Base-by-base conservation (phyloP, 257 asterid species). In the Capsicum chinense region DNA sequence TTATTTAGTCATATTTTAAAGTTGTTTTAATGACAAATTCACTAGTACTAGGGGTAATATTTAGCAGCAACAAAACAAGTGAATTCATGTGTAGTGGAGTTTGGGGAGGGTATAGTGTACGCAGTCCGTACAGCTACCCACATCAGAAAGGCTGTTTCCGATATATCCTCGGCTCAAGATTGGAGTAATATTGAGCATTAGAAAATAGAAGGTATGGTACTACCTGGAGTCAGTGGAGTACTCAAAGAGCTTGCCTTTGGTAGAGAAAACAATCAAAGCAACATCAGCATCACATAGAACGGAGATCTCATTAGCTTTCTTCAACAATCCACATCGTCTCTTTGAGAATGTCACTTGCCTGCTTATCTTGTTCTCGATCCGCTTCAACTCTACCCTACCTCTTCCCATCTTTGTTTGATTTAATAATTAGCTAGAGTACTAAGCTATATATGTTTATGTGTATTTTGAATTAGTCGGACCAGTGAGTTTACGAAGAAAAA, bases 281-380 rank as follows among this genome's bases (percentile, higher is more conserved):
- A 94, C 94, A 0, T 94, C 90, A 78, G 97, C 97, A 88, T 94
- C 98, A 63, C 98, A 94, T 9, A 94, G 26, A 17, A 92, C 92
- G 0, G 98, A 94, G 93, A 94, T 94, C 93, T 94, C 98, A 63
- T 91, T 86, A n/a, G 98, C 98, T 81, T 94, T 94, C 82, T 94
- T 94, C 84, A 88, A 88, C 79, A 94, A 83, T 5, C 98, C 98
- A 15, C 90, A 87, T 73, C 97, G 85, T 79, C 98, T 87, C 89
- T 94, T 94, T 0, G 98, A 92, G 86, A 94, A 92, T 26, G 98
- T 94, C 8, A 92, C 98, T 79, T 92, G 98, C 74, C 97, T 88
- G 88, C 93, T 92, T 9, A 90, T 92, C 90, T 94, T 94, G 92
- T 94, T 90, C 84, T 94, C 98, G 86, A 94, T 94, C 89, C 93